Evolutionary conservation across 1,284 basidiomycete species (phyloP), one percentile per base, ranked within the genome.

Genomic region (Ustilago curta): DNA sequence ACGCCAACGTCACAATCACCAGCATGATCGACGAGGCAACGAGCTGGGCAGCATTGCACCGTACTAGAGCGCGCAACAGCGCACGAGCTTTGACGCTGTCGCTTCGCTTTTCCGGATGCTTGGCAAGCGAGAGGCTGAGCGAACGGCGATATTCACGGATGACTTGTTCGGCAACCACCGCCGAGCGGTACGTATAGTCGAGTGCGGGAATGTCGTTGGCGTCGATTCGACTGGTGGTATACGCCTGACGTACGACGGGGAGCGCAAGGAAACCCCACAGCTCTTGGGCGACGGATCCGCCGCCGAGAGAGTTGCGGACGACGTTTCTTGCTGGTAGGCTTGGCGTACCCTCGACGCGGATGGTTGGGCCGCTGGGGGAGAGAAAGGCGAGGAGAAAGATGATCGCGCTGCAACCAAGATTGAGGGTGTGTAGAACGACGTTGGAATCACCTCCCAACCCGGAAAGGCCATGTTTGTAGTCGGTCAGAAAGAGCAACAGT

Each of bases 201-300:
- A 72, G 53, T 2, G 59, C 63, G 2, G 70, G 70, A 3, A 72
- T 59, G 14, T 67, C 59, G n/a, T 59, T 44, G 8, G 59, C 35
- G 7, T 59, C 60, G 45, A 72, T 50, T 0, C 56, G 43, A 8
- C 39, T 35, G 8, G 50, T 5, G 4, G 3, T 32, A 27, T 61
- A 56, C 0, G 70, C 64, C 12, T 59, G 21, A 4, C n/a, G 19
- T 6, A 72, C 57, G 0, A 68, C 52, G 7, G 64, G 59, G 1
- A 68, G n/a, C 2, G 60, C 64, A 1, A 51, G 2, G 50, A 67
- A 72, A 1, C 70, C 70, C 48, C 42, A 64, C 1, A 47, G 9
- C 29, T 50, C 11, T 8, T 72, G 51, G 11, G 51, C 54, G 0
- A 68, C 64, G 5, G 56, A 63, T 8, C 70, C 70, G 4, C 70